Conservation (phyloP, 257 asterid genomes). For the Gentiana macrophylla region DNA sequence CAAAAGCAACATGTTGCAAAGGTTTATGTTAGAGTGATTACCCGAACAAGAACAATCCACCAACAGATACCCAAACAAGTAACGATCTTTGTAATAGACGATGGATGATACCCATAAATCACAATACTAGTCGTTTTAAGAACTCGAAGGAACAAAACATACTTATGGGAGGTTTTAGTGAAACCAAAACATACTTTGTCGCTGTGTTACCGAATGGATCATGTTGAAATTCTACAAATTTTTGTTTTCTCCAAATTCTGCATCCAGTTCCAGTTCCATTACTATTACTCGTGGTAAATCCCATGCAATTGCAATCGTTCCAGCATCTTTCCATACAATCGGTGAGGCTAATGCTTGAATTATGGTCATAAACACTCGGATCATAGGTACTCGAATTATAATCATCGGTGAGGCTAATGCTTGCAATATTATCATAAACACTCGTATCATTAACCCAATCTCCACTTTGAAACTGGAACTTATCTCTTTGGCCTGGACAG, state of each 20-base stretch:
- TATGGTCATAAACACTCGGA: background rate
- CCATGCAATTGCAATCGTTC: conserved; percentile 15
- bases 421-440: background rate
- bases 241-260: conserved; percentile 3
- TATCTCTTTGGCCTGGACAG: conserved; percentile 9
- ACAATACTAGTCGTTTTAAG: no score
- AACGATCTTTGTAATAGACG: no score
- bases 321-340: conserved; percentile 24
- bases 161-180: conserved; percentile 8
- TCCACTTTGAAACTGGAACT: conserved; percentile 7
- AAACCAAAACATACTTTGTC: conserved; percentile 9
- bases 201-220: conserved; percentile 6
- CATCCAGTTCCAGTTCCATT: conserved; percentile 21
- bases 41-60: no score
- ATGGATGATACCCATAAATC: no score
- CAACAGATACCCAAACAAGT: no score
- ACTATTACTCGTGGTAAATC: background rate
- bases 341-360: conserved; percentile 3
- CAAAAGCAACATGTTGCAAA: no score
- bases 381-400: no score
- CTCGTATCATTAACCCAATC: background rate
- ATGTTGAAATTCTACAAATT: background rate
- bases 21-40: no score
- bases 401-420: conserved; percentile 9
- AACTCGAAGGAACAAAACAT: background rate